Percentiles rank a stretch among this genome's conserved stretches.
Evolutionary conservation across 768 basidiomycete genomes (phyloP).

Genomic region (Lactarius quietus): DNA sequence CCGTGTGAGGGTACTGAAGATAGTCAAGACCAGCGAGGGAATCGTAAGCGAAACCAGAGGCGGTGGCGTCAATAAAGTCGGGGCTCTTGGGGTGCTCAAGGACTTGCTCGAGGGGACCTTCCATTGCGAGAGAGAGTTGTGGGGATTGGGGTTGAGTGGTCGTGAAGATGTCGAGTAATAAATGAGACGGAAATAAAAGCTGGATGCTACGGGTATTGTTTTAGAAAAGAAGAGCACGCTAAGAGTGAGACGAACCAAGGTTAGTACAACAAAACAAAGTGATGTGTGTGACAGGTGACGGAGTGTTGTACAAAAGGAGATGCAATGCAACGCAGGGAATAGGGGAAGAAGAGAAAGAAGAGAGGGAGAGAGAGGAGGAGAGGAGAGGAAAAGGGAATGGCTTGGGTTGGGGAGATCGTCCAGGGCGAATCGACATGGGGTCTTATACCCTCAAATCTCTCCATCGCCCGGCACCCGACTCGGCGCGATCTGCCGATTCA

Average conservation of each 20-base stretch:
- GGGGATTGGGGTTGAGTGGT: conserved; percentile 23
- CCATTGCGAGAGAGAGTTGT: conserved; percentile 36
- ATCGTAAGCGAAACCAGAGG: conserved; percentile 42
- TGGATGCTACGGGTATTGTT: conserved; percentile 19
- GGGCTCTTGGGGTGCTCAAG: conserved; percentile 50
- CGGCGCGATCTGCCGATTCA: conserved; percentile 19
- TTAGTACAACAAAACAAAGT: conserved; percentile 29
- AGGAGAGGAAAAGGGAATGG: conserved; percentile 23
- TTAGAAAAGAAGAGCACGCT: conserved; percentile 16
- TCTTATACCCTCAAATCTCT: conserved; percentile 10
- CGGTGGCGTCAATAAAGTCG: conserved; percentile 46
- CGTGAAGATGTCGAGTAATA: conserved; percentile 29
- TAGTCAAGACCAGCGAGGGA: conserved; percentile 49
- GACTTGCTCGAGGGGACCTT: conserved; percentile 44
- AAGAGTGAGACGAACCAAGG: conserved; percentile 27
- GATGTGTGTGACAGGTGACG: conserved; percentile 39
- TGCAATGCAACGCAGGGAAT: conserved; percentile 4
- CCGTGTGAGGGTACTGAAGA: conserved; percentile 65
- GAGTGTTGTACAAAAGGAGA: conserved; percentile 31
- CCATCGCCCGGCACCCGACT: neutral
- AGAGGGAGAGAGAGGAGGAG: conserved; percentile 24
- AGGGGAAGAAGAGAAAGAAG: conserved; percentile 24
- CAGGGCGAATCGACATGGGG: conserved; percentile 4
- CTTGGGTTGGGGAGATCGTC: conserved; percentile 12
- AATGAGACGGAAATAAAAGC: conserved; percentile 28